Base-by-base conservation (phyloP, 305 asterid genomes). In the Rubia peregrina region DNA sequence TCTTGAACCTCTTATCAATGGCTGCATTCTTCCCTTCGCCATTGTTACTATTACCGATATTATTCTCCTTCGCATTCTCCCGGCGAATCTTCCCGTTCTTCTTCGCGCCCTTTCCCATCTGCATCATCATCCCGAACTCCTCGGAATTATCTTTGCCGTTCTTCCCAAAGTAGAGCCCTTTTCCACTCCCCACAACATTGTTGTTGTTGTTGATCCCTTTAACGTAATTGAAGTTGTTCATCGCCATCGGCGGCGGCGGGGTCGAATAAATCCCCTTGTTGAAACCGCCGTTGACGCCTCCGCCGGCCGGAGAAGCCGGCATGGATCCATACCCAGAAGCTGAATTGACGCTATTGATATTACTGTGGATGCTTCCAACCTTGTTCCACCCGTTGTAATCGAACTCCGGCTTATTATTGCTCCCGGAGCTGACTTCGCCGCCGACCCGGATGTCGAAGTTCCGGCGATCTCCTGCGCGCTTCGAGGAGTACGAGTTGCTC, bases 1-100 rank as follows among this genome's bases (percentile, higher is more conserved):
- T 91, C 85, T 95, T 95, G 75, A 95, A 95, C 89, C 97, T 81
- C 89, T 95, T 95, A 61, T 91, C 96, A 64, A 84, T 30, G 33
- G 33, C 87, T 11, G 77, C 81, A 67, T 81, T 75, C 75, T 81
- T 87, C 26, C 68, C 81, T 0, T 87, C 95, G 9, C 85, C 83
- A 70, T 78, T 76, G 1, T 74, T 75, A 10, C n/a, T n/a, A n/a
- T n/a, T n/a, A n/a, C n/a, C n/a, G n/a, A n/a, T n/a, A n/a, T 73
- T 80, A 14, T 53, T 74, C 43, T 88, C 87, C 73, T 79, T 86
- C 33, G 71, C 82, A 51, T 51, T 74, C 63, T 89, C 87, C 78
- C 82, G 86, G 48, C 77, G 83, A 26, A 59, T 26, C 11, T 76
- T 80, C 62, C 77, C 86, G 14, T 78, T 84, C 89, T 90, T 91